Evolutionary conservation across 768 basidiomycete genomes (phyloP), one percentile per base, ranked within the genome.

Genomic region (Leccinum uliginosum): DNA sequence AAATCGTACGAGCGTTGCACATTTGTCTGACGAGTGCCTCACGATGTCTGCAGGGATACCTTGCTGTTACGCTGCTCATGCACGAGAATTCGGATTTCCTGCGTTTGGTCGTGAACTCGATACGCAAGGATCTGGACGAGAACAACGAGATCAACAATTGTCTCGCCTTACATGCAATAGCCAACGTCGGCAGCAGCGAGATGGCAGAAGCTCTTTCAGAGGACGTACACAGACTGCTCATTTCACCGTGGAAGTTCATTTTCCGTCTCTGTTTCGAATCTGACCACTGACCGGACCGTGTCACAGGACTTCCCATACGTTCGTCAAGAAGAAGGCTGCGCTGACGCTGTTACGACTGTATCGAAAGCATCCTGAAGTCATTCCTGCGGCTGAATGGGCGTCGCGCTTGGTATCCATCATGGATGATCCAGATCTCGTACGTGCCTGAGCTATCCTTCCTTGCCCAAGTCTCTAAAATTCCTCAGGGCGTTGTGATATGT

Each of bases 281-380:
- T 69, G 51, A 15, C 9, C 34, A 29, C 56, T 65, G 8, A 69
- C 51, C 24, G 6, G 10, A 69, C 51, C 29, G 10, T 50, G 23
- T 55, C 46, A 12, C 59, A 98, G 96, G 45, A 98, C 95, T 19
- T 98, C 96, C 1, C 86, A 88, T 63, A 91, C 78, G 48, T 98
- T 99, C 64, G 97, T 98, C 53, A 95, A 94, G 78, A 99, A 99
- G 77, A 99, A 99, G 72, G 96, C 97, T 2, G 97, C 97, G 1
- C 74, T 99, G 56, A 98, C 97, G 0, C 73, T 98, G 27, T 80
- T 99, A 27, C 81, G 97, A 51, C 75, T 99, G 35, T 98, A 98
- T 67, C 86, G 97, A 55, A 99, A 99, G 70, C 93, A 97, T 67
- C 92, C 94, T 3, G 89, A 91, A 58, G 93, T 97, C 50, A 86